A percentile compares a stretch with the other conserved stretches of the same genome.
phyloP scores from a whole-genome alignment of 2,329 filamentous ascomycete species.

The Dothistroma septosporum region DNA sequence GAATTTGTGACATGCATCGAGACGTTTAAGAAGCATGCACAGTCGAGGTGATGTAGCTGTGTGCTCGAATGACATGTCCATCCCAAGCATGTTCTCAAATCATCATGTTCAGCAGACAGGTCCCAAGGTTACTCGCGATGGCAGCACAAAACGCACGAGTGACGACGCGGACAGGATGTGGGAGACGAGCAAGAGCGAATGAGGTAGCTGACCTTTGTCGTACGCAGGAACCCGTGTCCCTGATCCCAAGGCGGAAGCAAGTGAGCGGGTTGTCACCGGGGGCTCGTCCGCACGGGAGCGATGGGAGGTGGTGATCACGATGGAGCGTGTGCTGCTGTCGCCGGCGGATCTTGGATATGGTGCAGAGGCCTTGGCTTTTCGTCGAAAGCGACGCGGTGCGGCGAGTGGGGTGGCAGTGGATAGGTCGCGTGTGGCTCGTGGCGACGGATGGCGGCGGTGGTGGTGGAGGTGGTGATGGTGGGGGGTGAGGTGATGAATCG shows the following conservation, averaged over 20 bases:
- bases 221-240: constrained; percentile 20
- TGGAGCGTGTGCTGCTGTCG: constrained; percentile 3
- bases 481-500: too few relatives aligned
- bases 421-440: too few relatives aligned
- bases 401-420: too few relatives aligned
- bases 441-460: too few relatives aligned
- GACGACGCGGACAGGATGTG: constrained; percentile 9
- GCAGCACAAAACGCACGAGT: constrained; percentile 12
- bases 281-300: constrained; percentile 4
- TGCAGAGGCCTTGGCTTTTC: background rate
- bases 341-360: constrained; percentile 16
- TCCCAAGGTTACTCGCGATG: constrained; percentile 16
- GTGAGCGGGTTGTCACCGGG: constrained; percentile 9
- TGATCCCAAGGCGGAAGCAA: constrained; percentile 19
- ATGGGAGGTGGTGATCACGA: constrained; percentile 9
- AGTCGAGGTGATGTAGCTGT: background rate
- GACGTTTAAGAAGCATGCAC: constrained; percentile 2
- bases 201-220: constrained; percentile 21
- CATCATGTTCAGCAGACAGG: constrained; percentile 14
- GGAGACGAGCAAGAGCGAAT: constrained; percentile 14
- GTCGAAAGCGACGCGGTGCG: too few relatives aligned
- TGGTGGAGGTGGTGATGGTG: too few relatives aligned
- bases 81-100: constrained; percentile 11
- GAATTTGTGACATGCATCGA: constrained; percentile 3
- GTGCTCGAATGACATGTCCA: background rate